Percentiles rank a stretch among this genome's conserved stretches.
Evolutionary conservation across 768 basidiomycete genomes (phyloP).

Genomic region (Calvatia gigantea): DNA sequence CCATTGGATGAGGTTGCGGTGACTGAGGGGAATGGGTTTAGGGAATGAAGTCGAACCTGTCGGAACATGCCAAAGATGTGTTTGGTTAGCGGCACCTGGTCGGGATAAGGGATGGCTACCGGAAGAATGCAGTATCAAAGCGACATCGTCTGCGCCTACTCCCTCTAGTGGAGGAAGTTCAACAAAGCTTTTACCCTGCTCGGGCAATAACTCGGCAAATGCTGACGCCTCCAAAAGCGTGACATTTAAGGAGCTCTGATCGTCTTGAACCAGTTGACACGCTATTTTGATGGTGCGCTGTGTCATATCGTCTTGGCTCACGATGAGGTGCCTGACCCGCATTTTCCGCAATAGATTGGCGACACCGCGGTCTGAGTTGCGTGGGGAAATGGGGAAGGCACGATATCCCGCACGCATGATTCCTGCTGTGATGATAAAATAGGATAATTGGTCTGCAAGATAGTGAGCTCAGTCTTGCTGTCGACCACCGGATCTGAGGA

Average conservation of each 20-base stretch:
- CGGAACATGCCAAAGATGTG: not conserved
- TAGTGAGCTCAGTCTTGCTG: not conserved
- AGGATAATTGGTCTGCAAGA: constrained; percentile 28
- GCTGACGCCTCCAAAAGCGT: not conserved
- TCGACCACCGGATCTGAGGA: not conserved
- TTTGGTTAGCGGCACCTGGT: not conserved
- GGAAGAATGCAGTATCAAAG: constrained; percentile 22
- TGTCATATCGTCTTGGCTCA: constrained; percentile 20
- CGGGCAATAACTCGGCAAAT: constrained; percentile 7
- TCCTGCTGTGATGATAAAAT: constrained; percentile 30
- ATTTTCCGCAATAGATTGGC: constrained; percentile 36
- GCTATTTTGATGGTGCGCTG: constrained; percentile 17
- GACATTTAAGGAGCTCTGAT: not conserved
- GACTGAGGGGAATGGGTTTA: constrained; percentile 19
- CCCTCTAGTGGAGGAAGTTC: not conserved
- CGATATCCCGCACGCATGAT: constrained; percentile 36
- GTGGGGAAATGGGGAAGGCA: constrained; percentile 35
- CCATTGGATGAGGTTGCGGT: constrained; percentile 15
- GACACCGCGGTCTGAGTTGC: constrained; percentile 44
- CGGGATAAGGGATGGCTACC: constrained; percentile 14
- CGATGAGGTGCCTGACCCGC: constrained; percentile 20
- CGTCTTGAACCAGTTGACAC: constrained; percentile 2
- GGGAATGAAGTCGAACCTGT: constrained; percentile 25
- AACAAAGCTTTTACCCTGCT: not conserved
- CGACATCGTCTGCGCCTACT: not conserved